Evolutionary conservation across 176 grass and related monocot genomes (phyloP).

Genomic region (Cenchrus fungigraminus): DNA sequence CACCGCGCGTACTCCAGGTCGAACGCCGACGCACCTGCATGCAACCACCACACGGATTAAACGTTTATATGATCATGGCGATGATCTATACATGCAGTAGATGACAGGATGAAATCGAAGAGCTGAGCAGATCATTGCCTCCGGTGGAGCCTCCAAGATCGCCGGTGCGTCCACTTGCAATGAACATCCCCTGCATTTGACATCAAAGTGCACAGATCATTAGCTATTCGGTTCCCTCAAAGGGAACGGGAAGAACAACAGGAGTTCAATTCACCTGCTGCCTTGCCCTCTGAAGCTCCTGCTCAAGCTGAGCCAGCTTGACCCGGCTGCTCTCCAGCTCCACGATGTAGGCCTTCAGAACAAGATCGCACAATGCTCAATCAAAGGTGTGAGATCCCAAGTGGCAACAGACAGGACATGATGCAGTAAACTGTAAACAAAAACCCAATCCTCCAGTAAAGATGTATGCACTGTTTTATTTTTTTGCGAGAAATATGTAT

Average conservation of each 20-base stretch:
- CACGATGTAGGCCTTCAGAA: constrained; percentile 76
- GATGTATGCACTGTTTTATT: no score
- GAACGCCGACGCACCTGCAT: constrained; percentile 69
- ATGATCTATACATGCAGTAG: neutral
- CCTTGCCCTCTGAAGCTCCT: constrained; percentile 88
- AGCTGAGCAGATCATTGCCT: constrained; percentile 49
- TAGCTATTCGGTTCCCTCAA: neutral
- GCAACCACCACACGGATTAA: neutral
- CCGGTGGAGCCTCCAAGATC: constrained; percentile 66
- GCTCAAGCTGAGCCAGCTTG: constrained; percentile 84
- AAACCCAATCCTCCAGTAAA: neutral
- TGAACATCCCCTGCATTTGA: constrained; percentile 72
- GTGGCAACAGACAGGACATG: neutral
- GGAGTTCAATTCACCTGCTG: constrained; percentile 66
- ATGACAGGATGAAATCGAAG: neutral
- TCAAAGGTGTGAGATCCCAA: neutral
- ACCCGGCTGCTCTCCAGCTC: constrained; percentile 81
- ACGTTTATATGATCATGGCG: neutral
- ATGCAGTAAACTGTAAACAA: neutral
- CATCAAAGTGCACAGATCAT: neutral
- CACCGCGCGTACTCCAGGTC: constrained; percentile 87
- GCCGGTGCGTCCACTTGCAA: constrained; percentile 57
- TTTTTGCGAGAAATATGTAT: neutral
- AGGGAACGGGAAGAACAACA: neutral
- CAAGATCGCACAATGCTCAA: neutral